phyloP scores from a whole-genome alignment of 2,329 filamentous ascomycete species.

The Colletotrichum graminicola region DNA sequence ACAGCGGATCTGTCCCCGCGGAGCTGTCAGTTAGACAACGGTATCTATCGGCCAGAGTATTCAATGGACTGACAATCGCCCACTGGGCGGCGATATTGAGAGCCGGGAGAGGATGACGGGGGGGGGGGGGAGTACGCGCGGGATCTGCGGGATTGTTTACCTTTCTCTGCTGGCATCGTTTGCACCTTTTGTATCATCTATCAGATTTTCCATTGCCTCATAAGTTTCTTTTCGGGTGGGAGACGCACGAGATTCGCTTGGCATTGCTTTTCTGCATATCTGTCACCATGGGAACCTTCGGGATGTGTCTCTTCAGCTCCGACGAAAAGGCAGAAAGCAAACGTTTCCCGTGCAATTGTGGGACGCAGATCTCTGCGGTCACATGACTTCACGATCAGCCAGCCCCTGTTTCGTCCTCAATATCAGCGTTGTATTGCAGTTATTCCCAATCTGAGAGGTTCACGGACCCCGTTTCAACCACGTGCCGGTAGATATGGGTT shows the following conservation, averaged over 20 bases:
- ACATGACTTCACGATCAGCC: constrained; percentile 17
- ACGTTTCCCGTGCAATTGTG: neutral
- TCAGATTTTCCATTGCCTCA: neutral
- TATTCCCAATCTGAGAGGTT: neutral
- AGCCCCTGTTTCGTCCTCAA: neutral
- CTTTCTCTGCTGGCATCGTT: constrained; percentile 38
- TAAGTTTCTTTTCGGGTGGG: accelerated
- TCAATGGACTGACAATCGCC: neutral
- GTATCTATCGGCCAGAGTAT: neutral
- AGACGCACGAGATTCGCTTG: constrained; percentile 31
- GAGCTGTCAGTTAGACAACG: neutral
- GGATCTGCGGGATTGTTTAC: neutral
- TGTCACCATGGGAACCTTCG: no score
- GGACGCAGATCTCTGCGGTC: constrained; percentile 12
- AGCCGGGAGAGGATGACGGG: neutral
- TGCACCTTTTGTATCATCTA: constrained; percentile 18
- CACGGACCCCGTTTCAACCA: neutral
- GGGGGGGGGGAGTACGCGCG: no score
- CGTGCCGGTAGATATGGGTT: neutral
- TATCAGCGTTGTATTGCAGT: neutral
- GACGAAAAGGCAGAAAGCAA: neutral
- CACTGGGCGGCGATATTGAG: neutral
- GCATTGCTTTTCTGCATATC: constrained; percentile 28
- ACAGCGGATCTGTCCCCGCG: constrained; percentile 41
- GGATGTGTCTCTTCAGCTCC: neutral